These are phyloP conservation scores for Zasmidium citrigriseum DNA, from an alignment of 2,329 filamentous ascomycete species.

Conservation along the genomic window DNA sequence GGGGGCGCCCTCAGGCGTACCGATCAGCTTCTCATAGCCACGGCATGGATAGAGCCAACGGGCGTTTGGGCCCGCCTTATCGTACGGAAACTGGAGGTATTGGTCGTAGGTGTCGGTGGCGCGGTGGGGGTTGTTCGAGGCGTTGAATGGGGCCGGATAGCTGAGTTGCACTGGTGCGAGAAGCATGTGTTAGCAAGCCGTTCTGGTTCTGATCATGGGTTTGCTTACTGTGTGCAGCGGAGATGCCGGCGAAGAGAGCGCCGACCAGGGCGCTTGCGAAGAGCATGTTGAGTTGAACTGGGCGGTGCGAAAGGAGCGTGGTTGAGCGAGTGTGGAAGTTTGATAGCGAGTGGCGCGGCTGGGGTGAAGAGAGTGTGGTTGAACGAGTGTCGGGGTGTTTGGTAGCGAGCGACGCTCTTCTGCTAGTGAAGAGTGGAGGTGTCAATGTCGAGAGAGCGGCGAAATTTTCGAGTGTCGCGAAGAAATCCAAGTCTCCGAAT, in stretches of 20 bases:
- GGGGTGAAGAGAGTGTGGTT: not conserved
- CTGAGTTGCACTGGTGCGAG: slow-evolving; percentile 27
- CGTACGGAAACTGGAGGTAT: slow-evolving; percentile 46
- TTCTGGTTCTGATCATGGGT: not conserved
- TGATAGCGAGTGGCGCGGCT: not conserved
- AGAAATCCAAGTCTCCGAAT: not conserved
- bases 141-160: slow-evolving; percentile 47
- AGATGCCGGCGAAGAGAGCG: slow-evolving; percentile 7
- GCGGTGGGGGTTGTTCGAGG: slow-evolving; percentile 46
- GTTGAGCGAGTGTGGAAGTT: not conserved
- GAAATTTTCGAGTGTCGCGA: not conserved
- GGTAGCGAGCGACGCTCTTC: not conserved
- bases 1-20: slow-evolving; percentile 43
- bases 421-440: not conserved
- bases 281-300: slow-evolving; percentile 14
- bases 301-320: not conserved
- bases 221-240: slow-evolving; percentile 1
- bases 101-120: slow-evolving; percentile 34
- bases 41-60: slow-evolving; percentile 41
- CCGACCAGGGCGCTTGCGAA: slow-evolving; percentile 6
- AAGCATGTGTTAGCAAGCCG: slow-evolving; percentile 27
- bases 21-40: slow-evolving; percentile 47
- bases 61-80: slow-evolving; percentile 44
- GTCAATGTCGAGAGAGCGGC: not conserved
- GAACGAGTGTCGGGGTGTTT: not conserved